Base-by-base conservation (phyloP, 345 rosid species). In the Corchorus olitorius region DNA sequence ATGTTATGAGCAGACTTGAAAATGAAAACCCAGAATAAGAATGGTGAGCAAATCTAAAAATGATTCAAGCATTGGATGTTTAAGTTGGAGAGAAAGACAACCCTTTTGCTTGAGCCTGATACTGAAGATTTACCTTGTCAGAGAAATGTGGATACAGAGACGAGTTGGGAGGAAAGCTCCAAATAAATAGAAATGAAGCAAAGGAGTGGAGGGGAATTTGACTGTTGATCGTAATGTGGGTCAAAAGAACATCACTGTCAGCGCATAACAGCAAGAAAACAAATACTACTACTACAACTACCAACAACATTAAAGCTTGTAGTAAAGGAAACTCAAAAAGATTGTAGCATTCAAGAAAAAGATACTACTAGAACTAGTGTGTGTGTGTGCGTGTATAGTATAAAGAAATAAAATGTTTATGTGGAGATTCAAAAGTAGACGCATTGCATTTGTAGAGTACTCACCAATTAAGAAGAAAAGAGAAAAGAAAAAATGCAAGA, bases 61-160 rank as follows among this genome's bases (percentile, higher is more conserved):
- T 11, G 56, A 76, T 33, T 43, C 39, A 12, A 50, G 46, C 72
- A 63, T 58, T 50, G 49, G 55, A 17, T 22, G 67, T 61, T 45
- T 45, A 17, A 35, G 17, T 43, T 56, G 10, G 19, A 69, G 48
- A 81, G 64, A 6, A 76, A 65, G 56, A 62, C 54, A 53, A 37
- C 35, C 78, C 79, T 81, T 80, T 78, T 49, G 53, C 67, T 53
- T 54, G 41, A 60, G 53, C 70, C 70, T 53, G 49, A 49, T 6
- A 37, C 12, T 66, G 64, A 75, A 68, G 63, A 55, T 73, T 78
- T 76, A 84, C 86, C 85, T 84, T 79, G 74, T 75, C 68, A 76
- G 75, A 73, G 37, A 67, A 69, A 72, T 72, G 82, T 60, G 79
- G 73, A 79, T 64, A 70, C 73, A 63, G 48, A 79, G 77, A 81